These are phyloP conservation scores for Jatropha curcas DNA, from an alignment of 345 rosid genomes.

Conservation along the genomic window DNA sequence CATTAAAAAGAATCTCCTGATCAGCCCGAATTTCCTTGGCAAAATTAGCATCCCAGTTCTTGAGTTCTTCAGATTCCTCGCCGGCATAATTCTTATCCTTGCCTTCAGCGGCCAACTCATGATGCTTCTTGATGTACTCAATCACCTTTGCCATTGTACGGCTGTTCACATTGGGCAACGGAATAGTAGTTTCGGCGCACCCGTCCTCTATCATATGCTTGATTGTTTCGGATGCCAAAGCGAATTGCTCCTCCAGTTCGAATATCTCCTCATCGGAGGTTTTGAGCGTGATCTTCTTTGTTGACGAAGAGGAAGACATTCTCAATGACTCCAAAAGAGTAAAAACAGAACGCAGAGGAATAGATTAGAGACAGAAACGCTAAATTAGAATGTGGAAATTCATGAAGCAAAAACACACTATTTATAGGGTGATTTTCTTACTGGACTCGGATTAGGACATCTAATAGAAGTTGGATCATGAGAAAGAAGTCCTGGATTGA, in stretches of 20 bases:
- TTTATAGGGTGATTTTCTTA: too few relatives aligned
- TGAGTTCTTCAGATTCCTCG: neutral
- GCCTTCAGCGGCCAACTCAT: neutral
- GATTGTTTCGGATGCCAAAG: neutral
- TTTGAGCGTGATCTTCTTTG: neutral
- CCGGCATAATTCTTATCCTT: neutral
- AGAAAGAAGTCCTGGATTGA: too few relatives aligned
- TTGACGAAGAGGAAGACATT: neutral
- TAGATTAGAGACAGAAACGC: too few relatives aligned
- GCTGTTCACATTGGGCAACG: neutral
- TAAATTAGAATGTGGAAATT: too few relatives aligned
- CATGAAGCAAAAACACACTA: too few relatives aligned
- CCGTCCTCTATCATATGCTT: slow-evolving; percentile 8
- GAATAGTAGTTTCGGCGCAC: neutral
- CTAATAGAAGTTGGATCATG: too few relatives aligned
- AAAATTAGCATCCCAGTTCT: neutral
- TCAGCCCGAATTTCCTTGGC: neutral
- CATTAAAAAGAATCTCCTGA: neutral
- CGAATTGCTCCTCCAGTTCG: neutral
- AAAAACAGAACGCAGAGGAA: too few relatives aligned
- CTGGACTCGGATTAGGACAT: too few relatives aligned
- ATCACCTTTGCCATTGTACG: neutral
- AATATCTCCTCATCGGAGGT: neutral
- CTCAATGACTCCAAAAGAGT: neutral
- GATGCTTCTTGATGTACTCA: neutral